Percentiles rank a stretch among this genome's conserved stretches.
Conservation (phyloP, 2,329 filamentous ascomycete species). For the Penicillium verrucosum region DNA sequence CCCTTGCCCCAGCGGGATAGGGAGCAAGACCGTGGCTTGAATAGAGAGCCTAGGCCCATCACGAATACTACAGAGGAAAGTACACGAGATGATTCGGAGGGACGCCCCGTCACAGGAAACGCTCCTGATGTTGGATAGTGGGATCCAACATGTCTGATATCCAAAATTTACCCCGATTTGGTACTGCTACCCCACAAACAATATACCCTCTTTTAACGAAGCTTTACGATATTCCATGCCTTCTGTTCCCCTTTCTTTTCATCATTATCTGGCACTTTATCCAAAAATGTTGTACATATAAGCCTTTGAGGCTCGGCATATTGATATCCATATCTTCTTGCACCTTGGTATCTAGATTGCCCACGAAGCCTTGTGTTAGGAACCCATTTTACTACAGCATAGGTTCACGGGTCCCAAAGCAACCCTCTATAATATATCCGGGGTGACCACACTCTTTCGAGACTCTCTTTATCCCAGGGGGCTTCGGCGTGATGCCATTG, state of each 20-base stretch:
- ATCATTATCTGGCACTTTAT: background rate
- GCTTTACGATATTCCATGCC: background rate
- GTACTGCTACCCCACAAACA: background rate
- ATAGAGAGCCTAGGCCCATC: background rate
- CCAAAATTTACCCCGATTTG: background rate
- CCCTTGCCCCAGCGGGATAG: slow-evolving; percentile 16
- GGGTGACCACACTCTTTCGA: no score
- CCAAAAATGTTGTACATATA: background rate
- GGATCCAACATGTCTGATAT: background rate
- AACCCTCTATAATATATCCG: background rate
- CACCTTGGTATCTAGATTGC: no score
- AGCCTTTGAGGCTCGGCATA: background rate
- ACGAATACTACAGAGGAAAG: background rate
- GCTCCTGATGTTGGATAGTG: background rate
- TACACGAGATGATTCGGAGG: slow-evolving; percentile 3
- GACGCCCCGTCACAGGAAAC: background rate
- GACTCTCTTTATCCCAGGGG: no score
- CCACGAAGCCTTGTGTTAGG: no score
- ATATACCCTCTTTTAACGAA: slow-evolving; percentile 1
- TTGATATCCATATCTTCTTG: background rate
- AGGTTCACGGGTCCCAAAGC: background rate
- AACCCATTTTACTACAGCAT: background rate
- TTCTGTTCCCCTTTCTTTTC: background rate
- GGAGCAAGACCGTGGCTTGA: background rate
- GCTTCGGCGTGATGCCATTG: no score